Evolutionary conservation across 805 yeast genomes (phyloP).

Genomic region (Hanseniaspora lachancei): DNA sequence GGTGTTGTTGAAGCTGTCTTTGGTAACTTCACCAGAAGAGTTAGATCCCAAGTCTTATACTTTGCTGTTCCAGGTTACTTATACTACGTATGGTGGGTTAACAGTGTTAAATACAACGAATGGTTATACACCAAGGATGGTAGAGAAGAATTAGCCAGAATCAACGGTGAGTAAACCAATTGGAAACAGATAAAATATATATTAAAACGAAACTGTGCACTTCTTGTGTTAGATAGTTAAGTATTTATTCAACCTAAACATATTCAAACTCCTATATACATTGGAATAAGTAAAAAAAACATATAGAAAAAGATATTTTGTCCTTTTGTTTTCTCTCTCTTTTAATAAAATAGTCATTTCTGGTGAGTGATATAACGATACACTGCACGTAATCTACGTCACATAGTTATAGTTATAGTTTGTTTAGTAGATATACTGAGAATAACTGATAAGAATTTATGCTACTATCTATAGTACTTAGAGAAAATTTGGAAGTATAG

Average conservation of each 20-base stretch:
- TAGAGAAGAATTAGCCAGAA: slow-evolving; percentile 77
- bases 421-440: too few species aligned
- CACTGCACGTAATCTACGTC: too few species aligned
- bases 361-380: too few species aligned
- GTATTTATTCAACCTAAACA: neutral
- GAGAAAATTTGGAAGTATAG: too few species aligned
- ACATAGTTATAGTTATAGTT: too few species aligned
- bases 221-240: too few species aligned
- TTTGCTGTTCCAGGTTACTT: slow-evolving; percentile 63
- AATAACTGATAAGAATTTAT: too few species aligned
- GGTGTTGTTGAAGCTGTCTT: slow-evolving; percentile 74
- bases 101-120: slow-evolving; percentile 81
- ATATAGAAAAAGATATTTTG: too few species aligned
- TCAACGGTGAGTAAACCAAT: slow-evolving; percentile 26
- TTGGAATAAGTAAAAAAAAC: neutral
- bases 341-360: too few species aligned
- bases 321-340: too few species aligned
- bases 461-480: too few species aligned
- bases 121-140: slow-evolving; percentile 96
- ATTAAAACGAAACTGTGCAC: too few species aligned
- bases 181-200: slow-evolving; percentile 1
- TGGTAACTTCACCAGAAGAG: slow-evolving; percentile 91
- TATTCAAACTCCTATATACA: neutral
- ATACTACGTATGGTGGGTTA: slow-evolving; percentile 77
- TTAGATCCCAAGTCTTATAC: slow-evolving; percentile 69